Percentiles rank a stretch among this genome's conserved stretches.
phyloP scores from a whole-genome alignment of 78 protist genomes.

The Dictyostelium purpureum region DNA sequence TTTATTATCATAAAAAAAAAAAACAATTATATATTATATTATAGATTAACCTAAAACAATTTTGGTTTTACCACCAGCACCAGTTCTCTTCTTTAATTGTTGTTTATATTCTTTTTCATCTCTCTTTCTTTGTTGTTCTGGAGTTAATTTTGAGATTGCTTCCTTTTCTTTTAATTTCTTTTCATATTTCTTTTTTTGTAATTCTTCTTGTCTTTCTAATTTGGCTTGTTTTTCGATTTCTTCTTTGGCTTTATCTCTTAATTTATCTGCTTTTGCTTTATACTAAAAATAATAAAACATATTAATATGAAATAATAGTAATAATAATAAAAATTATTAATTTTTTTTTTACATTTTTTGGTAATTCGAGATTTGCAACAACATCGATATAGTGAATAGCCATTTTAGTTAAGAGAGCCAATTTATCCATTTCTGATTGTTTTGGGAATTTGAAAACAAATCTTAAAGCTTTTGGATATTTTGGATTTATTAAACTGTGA shows the following conservation, averaged over 20 bases:
- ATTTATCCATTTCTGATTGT: constrained; percentile 31
- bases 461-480: constrained; percentile 43
- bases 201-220: constrained; percentile 57
- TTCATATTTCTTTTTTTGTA: constrained; percentile 62
- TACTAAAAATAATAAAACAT: not conserved
- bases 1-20: too few species aligned
- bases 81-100: constrained; percentile 42
- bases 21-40: too few species aligned
- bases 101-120: constrained; percentile 68
- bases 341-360: constrained; percentile 7
- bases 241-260: constrained; percentile 56
- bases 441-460: constrained; percentile 52
- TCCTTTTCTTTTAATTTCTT: constrained; percentile 70
- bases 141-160: constrained; percentile 24
- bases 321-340: too few species aligned
- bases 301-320: too few species aligned
- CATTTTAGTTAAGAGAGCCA: constrained; percentile 22
- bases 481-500: constrained; percentile 43
- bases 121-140: constrained; percentile 72
- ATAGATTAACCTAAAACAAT: constrained; percentile 25
- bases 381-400: constrained; percentile 37
- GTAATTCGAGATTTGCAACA: constrained; percentile 10
- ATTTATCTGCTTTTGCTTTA: constrained; percentile 55
- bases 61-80: not conserved
- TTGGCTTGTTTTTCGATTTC: constrained; percentile 12